Conservation (phyloP, 805 yeast species). For the Kodamaea jinghongensis region DNA sequence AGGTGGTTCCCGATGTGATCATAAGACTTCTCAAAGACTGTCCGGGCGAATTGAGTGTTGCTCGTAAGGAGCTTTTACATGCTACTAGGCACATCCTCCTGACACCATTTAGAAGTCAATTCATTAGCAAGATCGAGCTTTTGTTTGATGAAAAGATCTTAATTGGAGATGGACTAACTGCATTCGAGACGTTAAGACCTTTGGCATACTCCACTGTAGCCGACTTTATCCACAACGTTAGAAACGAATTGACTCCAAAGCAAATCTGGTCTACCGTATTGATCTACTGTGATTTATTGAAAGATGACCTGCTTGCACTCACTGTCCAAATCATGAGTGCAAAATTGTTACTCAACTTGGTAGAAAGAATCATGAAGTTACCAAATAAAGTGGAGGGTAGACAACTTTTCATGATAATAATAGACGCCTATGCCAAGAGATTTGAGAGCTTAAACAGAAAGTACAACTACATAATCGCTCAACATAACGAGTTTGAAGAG, state of each 20-base stretch:
- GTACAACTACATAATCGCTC: slow-evolving; percentile 60
- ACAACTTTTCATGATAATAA: slow-evolving; percentile 79
- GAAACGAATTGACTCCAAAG: slow-evolving; percentile 74
- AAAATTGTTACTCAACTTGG: slow-evolving; percentile 78
- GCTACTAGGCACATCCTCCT: slow-evolving; percentile 94
- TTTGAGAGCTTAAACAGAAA: slow-evolving; percentile 73
- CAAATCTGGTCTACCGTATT: slow-evolving; percentile 87
- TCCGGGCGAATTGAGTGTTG: slow-evolving; percentile 88
- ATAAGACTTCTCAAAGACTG: slow-evolving; percentile 88
- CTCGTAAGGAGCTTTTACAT: slow-evolving; percentile 88
- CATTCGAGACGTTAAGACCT: slow-evolving; percentile 86
- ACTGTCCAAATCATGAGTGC: slow-evolving; percentile 98
- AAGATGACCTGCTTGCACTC: slow-evolving; percentile 77
- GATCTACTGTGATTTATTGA: slow-evolving; percentile 75
- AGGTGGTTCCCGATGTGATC: slow-evolving; percentile 81
- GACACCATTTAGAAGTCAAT: slow-evolving; percentile 78
- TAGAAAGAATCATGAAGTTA: slow-evolving; percentile 80
- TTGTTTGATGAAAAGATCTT: slow-evolving; percentile 83
- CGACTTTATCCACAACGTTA: slow-evolving; percentile 89
- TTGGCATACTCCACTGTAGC: slow-evolving; percentile 94
- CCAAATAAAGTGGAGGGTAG: slow-evolving; percentile 80
- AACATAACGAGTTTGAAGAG: slow-evolving; percentile 53
- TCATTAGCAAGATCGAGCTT: slow-evolving; percentile 80
- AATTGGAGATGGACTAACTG: slow-evolving; percentile 90
- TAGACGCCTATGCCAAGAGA: slow-evolving; percentile 83